phyloP scores from a whole-genome alignment of 257 asterid species.

The Nicotiana tabacum region DNA sequence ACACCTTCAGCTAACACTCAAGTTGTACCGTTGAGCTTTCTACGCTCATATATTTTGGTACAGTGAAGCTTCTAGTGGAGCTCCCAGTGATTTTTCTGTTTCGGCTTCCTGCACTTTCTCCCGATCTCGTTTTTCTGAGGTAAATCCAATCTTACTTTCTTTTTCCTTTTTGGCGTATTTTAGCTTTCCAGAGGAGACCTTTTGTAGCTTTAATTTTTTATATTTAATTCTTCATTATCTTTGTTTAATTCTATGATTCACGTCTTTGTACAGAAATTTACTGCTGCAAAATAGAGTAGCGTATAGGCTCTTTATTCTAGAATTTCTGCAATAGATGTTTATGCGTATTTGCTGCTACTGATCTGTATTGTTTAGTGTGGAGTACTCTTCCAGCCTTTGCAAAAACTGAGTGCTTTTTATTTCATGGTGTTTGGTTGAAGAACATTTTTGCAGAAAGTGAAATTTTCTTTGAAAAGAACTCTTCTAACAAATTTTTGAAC shows the following conservation, averaged over 20 bases:
- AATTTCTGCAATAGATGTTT: background rate
- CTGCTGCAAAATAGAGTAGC: background rate
- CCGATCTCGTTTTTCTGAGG: constrained; percentile 62
- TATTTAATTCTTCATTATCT: background rate
- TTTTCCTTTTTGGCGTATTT: constrained; percentile 24
- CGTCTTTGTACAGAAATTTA: background rate
- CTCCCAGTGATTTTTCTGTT: constrained; percentile 22
- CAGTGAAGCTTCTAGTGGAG: background rate
- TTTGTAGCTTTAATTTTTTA: background rate
- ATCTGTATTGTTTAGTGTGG: background rate
- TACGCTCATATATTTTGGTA: background rate
- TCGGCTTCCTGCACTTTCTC: constrained; percentile 22
- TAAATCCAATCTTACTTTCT: constrained; percentile 15
- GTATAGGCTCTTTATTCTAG: background rate
- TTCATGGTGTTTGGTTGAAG: background rate
- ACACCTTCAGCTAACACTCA: background rate
- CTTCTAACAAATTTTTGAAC: background rate
- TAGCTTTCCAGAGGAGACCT: background rate
- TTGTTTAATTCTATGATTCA: background rate
- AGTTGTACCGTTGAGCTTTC: background rate
- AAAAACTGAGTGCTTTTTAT: background rate
- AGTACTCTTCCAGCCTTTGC: background rate
- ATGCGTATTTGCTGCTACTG: background rate
- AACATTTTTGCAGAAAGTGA: background rate
- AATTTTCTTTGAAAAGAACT: too few relatives aligned